A percentile compares a stretch with the other conserved stretches of the same genome.
These are phyloP conservation scores for Tulasnella sp. DNA, from an alignment of 768 basidiomycete genomes.

Conservation along the genomic window DNA sequence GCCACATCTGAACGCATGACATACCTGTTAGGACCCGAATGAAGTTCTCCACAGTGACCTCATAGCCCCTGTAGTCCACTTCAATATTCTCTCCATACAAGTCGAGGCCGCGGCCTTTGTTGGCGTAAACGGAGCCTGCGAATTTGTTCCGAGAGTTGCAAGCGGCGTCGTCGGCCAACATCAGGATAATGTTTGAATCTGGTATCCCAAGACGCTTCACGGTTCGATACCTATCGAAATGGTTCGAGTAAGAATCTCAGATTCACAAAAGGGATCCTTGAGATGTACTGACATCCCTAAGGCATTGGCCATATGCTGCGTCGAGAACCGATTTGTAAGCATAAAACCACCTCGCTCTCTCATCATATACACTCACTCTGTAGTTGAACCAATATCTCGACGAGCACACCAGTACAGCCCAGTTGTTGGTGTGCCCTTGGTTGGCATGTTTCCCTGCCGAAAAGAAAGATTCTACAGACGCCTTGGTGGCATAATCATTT, in stretches of 20 bases:
- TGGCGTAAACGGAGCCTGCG: constrained; percentile 88
- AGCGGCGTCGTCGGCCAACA: constrained; percentile 94
- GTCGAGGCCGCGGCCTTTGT: constrained; percentile 70
- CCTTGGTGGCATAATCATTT: background rate
- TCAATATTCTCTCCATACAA: constrained; percentile 95
- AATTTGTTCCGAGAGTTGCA: constrained; percentile 91
- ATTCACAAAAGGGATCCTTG: background rate
- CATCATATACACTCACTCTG: constrained; percentile 46
- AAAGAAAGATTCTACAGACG: constrained; percentile 9
- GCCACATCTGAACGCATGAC: constrained; percentile 26
- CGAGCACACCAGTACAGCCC: constrained; percentile 94
- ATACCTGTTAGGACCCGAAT: constrained; percentile 83
- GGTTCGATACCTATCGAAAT: constrained; percentile 77
- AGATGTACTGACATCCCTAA: constrained; percentile 68
- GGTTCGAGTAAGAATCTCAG: background rate
- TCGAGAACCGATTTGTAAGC: background rate
- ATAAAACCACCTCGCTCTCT: background rate
- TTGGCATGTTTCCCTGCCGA: background rate
- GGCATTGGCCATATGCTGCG: constrained; percentile 97
- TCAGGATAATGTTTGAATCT: constrained; percentile 97
- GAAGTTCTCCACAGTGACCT: constrained; percentile 96
- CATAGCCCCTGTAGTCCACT: constrained; percentile 96
- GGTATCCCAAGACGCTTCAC: constrained; percentile 97
- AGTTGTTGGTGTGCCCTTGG: constrained; percentile 82
- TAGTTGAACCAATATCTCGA: constrained; percentile 99